Conservation (phyloP, 1,284 basidiomycete genomes). For the Apiotrichum domesticum region DNA sequence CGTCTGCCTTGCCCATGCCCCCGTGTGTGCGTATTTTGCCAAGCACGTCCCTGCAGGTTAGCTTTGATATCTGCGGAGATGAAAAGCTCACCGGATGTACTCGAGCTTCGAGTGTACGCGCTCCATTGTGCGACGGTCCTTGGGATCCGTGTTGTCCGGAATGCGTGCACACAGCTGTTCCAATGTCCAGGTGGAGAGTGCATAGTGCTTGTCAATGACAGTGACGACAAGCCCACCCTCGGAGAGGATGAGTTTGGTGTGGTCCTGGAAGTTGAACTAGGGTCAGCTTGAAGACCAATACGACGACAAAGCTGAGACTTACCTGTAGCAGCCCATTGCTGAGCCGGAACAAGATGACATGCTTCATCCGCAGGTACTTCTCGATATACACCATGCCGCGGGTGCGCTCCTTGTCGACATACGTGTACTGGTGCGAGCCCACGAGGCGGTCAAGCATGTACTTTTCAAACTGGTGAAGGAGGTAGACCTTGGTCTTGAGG, state of each 20-base stretch:
- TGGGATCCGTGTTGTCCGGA: conserved; percentile 23
- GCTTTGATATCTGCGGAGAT: not conserved
- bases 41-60: conserved; percentile 24
- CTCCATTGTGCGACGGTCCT: conserved; percentile 35
- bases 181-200: conserved; percentile 67
- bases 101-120: conserved; percentile 37
- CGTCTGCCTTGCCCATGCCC: conserved; percentile 7
- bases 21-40: conserved; percentile 26
- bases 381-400: conserved; percentile 91
- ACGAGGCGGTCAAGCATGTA: conserved; percentile 86
- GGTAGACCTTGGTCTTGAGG: conserved; percentile 77
- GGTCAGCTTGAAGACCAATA: not conserved
- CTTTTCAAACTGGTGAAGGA: conserved; percentile 83
- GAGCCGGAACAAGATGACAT: conserved; percentile 93
- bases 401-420: conserved; percentile 59
- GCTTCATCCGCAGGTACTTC: conserved; percentile 92
- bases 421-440: conserved; percentile 70
- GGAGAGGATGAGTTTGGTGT: conserved; percentile 87
- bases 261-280: conserved; percentile 95
- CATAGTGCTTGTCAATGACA: conserved; percentile 83
- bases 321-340: conserved; percentile 90
- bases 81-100: conserved; percentile 33
- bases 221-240: conserved; percentile 70
- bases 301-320: conserved; percentile 17
- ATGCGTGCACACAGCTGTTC: conserved; percentile 58